Base-by-base conservation (phyloP, 805 yeast species). In the Kurtzmaniella cleridarum region DNA sequence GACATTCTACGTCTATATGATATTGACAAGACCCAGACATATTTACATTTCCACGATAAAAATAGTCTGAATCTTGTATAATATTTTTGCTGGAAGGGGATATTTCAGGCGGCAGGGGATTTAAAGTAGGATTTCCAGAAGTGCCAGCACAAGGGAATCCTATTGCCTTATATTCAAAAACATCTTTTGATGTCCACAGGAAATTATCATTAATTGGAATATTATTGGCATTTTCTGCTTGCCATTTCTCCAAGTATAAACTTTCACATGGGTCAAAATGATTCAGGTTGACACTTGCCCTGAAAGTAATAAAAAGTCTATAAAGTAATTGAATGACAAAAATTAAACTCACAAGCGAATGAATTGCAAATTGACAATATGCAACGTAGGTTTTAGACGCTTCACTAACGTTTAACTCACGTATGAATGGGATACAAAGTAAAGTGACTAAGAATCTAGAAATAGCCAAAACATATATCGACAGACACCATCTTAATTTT, bases 381-480 rank as follows among this genome's bases (percentile, higher is more conserved):
- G 73, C 73, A 33, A 75, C 59, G 39, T 64, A 55, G 1, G 76
- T 64, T 35, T 76, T 50, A 0, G 48, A 41, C 3, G 53, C 47
- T 41, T 71, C 79, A n/a, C 62, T 49, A 2, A 62, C 42, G 12
- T 56, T 45, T 30, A 76, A 45, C 14, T 53, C 48, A 7, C 50
- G 46, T 26, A 76, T 59, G 40, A 60, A 73, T 1, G 78, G 71
- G 7, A 75, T 56, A 39, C 71, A 68, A 32, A 76, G 46, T 8
- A 67, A 31, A 0, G 75, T 55, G 15, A 68, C 64, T 1, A 71
- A 18, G 3, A 73, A 46, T 35, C 66, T 63, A 2, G 73, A 69
- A 5, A 59, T 32, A 3, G 69, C 66, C 5, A 68, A 48, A 20
- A 65, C 50, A 45, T 69, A 51, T 42, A 62, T 42, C 1, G 64